Evolutionary conservation across 2,329 filamentous ascomycete genomes (phyloP), one percentile per base, ranked within the genome.

Genomic region (Fusarium robinianum): DNA sequence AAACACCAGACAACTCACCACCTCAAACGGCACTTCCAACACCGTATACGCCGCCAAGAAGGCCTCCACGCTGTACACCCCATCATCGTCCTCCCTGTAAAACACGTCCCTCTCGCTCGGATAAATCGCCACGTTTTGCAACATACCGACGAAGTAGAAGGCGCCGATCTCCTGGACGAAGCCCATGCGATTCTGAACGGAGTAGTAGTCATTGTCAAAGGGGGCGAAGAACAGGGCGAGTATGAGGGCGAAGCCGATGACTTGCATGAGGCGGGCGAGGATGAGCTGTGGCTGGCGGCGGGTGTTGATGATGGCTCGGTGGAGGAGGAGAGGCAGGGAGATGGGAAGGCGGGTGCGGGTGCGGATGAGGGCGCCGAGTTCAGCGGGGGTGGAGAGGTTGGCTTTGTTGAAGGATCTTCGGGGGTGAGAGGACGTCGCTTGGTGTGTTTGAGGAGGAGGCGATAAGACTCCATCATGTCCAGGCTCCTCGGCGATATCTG

Each of bases 101-200:
- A 90, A 90, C 1, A 90, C 85, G 43, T 88, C 85, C 4, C 85
- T 76, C 61, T 90, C 87, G 26, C 72, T 72, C 0, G 87, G 87
- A 60, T 90, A 90, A 6, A 88, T 76, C 3, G 85, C 84, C 4
- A 90, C 83, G 58, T 90, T 90, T 64, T 90, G 85, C 9, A 90
- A 74, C 85, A 90, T 89, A 18, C 87, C 87, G 2, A 88, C 80
- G 55, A 87, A 87, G 65, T 87, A 87, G 23, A 88, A 79, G 0
- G 85, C 83, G 1, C 82, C 79, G 19, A 90, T 76, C 61, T 90
- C 80, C 52, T 90, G 83, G 1, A 90, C 71, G 54, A 89, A 86
- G 0, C 87, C 87, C 56, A 90, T 77, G 2, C 87, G 79, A 36
- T 83, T 88, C 63, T 90, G 87, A 0, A 91, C 77, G 2, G 80